Base-by-base conservation (phyloP, 805 yeast genomes). In the Yarrowia porcina region DNA sequence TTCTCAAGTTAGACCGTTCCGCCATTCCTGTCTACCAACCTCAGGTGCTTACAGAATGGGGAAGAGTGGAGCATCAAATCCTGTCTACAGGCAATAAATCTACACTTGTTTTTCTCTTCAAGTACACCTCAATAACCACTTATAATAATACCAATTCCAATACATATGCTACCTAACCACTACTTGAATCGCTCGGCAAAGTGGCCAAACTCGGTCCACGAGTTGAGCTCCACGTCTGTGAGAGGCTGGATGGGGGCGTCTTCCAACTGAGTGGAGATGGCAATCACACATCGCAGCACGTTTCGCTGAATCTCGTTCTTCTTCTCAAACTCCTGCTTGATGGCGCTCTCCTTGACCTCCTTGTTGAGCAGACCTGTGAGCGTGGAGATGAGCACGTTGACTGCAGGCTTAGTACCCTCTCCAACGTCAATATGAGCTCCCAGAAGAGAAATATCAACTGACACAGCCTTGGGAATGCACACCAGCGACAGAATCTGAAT, bases 251-350 rank as follows among this genome's bases (percentile, higher is more conserved):
- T 5, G 8, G 57, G 23, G 9, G 49, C 13, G 2, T 56, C 54
- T 11, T 42, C 54, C 36, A 59, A 9, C 20, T 44, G 6, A 1
- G 15, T 11, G 35, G 54, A 11, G 7, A 59, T 59, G 18, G 41
- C 9, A 12, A 15, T 23, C 15, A 45, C 42, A 15, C 42, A 30
- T 15, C 63, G 23, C 32, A 33, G 33, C 6, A 59, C 33, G 35
- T 59, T 59, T 32, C 63, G 63, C 54, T 59, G 52, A 17, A 59
- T 63, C 65, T 84, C 88, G 63, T 81, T 80, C 62, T 78, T 79
- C 64, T 79, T 80, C 68, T 87, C 90, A 27, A 82, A 72, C 64
- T 85, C 90, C 70, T 87, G 90, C 63, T 86, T 82, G n/a, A 85
- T 83, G 8, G 90, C 87, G 61, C 80, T 84, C 25, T 82, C 85